These are phyloP conservation scores for Saccharomycopsis oosterbeekiorum DNA, from an alignment of 805 yeast species.

Conservation along the genomic window DNA sequence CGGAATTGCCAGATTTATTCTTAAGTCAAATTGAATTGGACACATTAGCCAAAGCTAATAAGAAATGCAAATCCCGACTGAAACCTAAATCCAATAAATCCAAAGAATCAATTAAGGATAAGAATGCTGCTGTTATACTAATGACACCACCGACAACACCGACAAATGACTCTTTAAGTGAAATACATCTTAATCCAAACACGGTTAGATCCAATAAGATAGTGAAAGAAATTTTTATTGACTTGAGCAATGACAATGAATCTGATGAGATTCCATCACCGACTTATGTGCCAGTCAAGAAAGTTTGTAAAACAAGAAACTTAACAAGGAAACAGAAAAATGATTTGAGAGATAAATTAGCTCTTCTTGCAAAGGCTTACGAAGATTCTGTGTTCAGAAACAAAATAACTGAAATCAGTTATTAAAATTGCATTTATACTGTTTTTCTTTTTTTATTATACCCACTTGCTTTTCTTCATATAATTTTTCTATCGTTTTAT, in stretches of 20 bases:
- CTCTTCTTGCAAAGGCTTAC: not conserved
- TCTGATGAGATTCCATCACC: not conserved
- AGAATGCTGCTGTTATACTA: not conserved
- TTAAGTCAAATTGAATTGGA: slow-evolving; percentile 36
- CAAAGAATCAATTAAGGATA: not conserved
- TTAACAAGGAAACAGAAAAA: not conserved
- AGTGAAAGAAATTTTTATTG: not conserved
- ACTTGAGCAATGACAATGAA: not conserved
- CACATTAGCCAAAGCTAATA: slow-evolving; percentile 14
- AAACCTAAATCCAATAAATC: not conserved
- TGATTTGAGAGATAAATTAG: not conserved
- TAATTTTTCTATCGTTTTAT: too few species aligned
- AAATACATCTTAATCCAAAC: not conserved
- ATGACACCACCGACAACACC: slow-evolving; percentile 19
- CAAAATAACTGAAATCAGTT: not conserved
- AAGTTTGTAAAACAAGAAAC: not conserved
- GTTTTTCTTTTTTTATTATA: too few species aligned
- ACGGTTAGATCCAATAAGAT: not conserved
- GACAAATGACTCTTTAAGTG: not conserved
- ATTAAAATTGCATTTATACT: not conserved
- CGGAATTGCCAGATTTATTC: slow-evolving; percentile 52
- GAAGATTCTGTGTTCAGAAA: not conserved
- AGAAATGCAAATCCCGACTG: not conserved
- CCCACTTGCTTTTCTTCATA: not conserved
- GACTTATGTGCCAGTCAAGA: slow-evolving; percentile 3